phyloP scores from a whole-genome alignment of 179 eudicot species.

The Vitellaria paradoxa region DNA sequence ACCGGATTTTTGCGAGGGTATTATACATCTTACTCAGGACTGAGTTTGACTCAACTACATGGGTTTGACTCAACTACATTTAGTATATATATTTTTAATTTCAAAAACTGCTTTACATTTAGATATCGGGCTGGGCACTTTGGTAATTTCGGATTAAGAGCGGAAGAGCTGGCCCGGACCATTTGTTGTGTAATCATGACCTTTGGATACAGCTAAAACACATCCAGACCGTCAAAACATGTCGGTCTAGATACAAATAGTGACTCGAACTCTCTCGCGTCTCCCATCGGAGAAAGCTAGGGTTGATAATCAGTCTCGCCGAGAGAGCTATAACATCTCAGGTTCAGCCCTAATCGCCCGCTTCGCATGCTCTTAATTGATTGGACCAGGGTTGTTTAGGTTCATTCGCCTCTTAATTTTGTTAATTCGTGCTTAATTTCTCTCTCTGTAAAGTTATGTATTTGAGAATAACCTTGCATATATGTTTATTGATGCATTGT shows the following conservation, averaged over 20 bases:
- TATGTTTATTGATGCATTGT: background rate
- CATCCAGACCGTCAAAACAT: background rate
- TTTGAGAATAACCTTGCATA: background rate
- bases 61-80: too few species aligned
- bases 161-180: too few species aligned
- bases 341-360: background rate
- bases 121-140: too few species aligned
- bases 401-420: background rate
- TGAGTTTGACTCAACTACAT: too few species aligned
- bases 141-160: too few species aligned
- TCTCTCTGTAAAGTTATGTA: background rate
- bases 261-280: background rate
- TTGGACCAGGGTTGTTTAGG: background rate
- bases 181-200: background rate
- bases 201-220: background rate
- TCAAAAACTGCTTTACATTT: too few species aligned
- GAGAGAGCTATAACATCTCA: background rate
- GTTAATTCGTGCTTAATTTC: background rate
- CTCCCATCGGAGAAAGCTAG: background rate
- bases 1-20: too few species aligned
- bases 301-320: background rate
- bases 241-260: background rate
- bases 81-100: too few species aligned
- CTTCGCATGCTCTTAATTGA: background rate
- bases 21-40: too few species aligned